A percentile compares a stretch with the other conserved stretches of the same genome.
Evolutionary conservation across 148 eudicot genomes (phyloP).

Genomic region (Spergularia marina): DNA sequence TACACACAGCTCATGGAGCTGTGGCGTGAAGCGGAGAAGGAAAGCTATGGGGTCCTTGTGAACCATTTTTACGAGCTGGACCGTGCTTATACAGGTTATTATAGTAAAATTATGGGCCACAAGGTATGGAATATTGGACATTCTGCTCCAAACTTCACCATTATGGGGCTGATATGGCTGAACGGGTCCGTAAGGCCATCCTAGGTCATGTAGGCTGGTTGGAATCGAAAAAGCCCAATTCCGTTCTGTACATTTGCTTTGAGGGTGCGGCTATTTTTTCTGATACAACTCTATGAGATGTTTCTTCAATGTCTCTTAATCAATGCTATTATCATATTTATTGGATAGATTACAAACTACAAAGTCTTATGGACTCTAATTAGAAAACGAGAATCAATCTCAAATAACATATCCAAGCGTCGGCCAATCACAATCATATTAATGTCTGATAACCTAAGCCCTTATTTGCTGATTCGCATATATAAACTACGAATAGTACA

Average conservation of each 20-base stretch:
- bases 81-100: neutral
- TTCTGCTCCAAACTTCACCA: neutral
- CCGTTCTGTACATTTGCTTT: conserved; percentile 17
- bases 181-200: neutral
- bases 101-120: conserved; percentile 3
- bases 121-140: conserved; percentile 19
- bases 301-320: too few relatives aligned
- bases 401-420: too few relatives aligned
- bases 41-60: neutral
- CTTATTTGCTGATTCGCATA: too few relatives aligned
- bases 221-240: neutral
- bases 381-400: too few relatives aligned
- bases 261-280: conserved; percentile 9
- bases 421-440: too few relatives aligned
- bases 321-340: too few relatives aligned
- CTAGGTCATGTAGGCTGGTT: conserved; percentile 14
- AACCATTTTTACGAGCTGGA: conserved; percentile 20
- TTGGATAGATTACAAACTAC: too few relatives aligned
- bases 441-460: too few relatives aligned
- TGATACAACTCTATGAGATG: conserved; percentile 13
- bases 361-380: too few relatives aligned
- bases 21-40: too few relatives aligned
- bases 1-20: too few relatives aligned
- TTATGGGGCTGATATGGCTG: neutral
- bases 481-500: too few relatives aligned